A percentile compares a stretch with the other conserved stretches of the same genome.
Evolutionary conservation across 1,284 basidiomycete species (phyloP).

Genomic region (Inonotus obliquus): DNA sequence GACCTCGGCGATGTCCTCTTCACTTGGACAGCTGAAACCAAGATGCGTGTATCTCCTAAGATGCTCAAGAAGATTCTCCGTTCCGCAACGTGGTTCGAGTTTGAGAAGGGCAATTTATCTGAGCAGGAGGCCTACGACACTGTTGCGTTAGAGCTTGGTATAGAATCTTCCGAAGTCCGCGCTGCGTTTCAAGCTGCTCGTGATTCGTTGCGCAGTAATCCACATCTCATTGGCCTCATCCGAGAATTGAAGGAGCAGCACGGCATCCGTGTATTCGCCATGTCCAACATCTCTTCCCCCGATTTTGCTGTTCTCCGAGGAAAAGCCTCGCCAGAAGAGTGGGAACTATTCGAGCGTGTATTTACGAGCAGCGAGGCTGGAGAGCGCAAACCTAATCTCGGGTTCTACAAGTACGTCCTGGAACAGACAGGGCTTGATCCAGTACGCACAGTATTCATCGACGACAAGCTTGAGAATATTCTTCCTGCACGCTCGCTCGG

Average conservation of each 20-base stretch:
- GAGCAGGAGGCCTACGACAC: slow-evolving; percentile 44
- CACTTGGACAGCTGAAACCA: slow-evolving; percentile 47
- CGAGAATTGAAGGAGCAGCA: slow-evolving; percentile 38
- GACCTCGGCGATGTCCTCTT: slow-evolving; percentile 53
- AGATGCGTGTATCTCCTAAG: slow-evolving; percentile 41
- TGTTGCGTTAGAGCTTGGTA: slow-evolving; percentile 37
- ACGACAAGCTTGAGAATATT: slow-evolving; percentile 58
- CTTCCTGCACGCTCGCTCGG: slow-evolving; percentile 52
- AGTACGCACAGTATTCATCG: slow-evolving; percentile 44
- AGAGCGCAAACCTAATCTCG: slow-evolving; percentile 52
- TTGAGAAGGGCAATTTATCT: slow-evolving; percentile 45
- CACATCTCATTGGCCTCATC: slow-evolving; percentile 43
- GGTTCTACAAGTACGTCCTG: slow-evolving; percentile 49
- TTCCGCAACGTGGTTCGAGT: slow-evolving; percentile 49
- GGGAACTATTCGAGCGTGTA: slow-evolving; percentile 49
- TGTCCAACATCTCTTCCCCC: slow-evolving; percentile 57
- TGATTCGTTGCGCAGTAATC: slow-evolving; percentile 40
- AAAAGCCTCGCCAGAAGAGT: slow-evolving; percentile 38
- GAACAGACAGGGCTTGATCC: slow-evolving; percentile 39
- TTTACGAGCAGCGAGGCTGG: slow-evolving; percentile 47
- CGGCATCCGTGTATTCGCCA: slow-evolving; percentile 43
- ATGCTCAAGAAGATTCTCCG: slow-evolving; percentile 42
- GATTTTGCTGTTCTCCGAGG: slow-evolving; percentile 44
- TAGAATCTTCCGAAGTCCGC: slow-evolving; percentile 37
- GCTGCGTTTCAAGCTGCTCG: slow-evolving; percentile 43